A percentile compares a stretch with the other conserved stretches of the same genome.
phyloP scores from a whole-genome alignment of 495 filamentous ascomycete genomes.

The Aspergillus incahuasiensis region DNA sequence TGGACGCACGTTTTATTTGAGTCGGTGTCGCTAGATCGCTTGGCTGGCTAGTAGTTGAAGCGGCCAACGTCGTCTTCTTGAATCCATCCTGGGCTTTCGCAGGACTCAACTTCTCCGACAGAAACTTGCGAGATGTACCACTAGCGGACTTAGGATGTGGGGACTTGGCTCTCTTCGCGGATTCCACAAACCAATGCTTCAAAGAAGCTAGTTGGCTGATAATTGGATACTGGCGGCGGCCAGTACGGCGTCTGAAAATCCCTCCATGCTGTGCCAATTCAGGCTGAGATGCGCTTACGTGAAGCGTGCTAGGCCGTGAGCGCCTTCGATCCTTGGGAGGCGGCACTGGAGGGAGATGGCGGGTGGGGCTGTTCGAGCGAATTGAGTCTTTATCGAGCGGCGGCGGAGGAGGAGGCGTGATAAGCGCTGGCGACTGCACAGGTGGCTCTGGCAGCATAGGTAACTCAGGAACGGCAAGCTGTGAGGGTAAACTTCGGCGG shows the following conservation, averaged over 20 bases:
- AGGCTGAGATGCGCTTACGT: slow-evolving; percentile 69
- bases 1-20: slow-evolving; percentile 41
- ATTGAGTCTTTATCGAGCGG: slow-evolving; percentile 76
- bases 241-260: slow-evolving; percentile 48
- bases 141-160: slow-evolving; percentile 42
- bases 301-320: slow-evolving; percentile 72
- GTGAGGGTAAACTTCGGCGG: slow-evolving; percentile 52
- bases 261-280: slow-evolving; percentile 56
- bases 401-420: slow-evolving; percentile 44
- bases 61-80: slow-evolving; percentile 22
- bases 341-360: slow-evolving; percentile 69
- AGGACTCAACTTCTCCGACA: slow-evolving; percentile 41
- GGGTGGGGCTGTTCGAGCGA: slow-evolving; percentile 64
- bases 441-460: slow-evolving; percentile 64
- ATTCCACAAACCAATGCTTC: slow-evolving; percentile 83
- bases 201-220: slow-evolving; percentile 76
- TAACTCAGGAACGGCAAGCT: slow-evolving; percentile 58
- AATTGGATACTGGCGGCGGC: slow-evolving; percentile 62
- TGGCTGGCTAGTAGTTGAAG: slow-evolving; percentile 21
- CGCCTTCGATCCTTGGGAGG: slow-evolving; percentile 79
- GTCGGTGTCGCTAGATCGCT: slow-evolving; percentile 36
- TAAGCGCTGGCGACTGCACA: slow-evolving; percentile 34
- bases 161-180: slow-evolving; percentile 67
- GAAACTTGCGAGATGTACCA: slow-evolving; percentile 33
- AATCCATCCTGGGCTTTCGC: slow-evolving; percentile 37